Evolutionary conservation across 495 filamentous ascomycete genomes (phyloP).

Genomic region (Penicillium canescens): DNA sequence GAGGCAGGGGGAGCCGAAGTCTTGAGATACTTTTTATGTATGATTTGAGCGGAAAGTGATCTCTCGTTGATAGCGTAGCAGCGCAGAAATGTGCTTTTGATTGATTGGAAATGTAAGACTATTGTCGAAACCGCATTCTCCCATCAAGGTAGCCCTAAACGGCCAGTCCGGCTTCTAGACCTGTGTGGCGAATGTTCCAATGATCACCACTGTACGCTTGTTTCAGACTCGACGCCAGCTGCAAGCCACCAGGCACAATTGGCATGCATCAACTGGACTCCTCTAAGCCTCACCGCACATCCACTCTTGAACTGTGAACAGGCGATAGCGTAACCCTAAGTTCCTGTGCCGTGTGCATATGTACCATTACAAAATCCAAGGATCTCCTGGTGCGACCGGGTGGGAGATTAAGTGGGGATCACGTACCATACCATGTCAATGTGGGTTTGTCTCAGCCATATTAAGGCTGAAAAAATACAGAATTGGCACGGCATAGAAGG

Average conservation of each 20-base stretch:
- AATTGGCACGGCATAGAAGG: not conserved
- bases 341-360: not conserved
- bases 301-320: not conserved
- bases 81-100: too few species aligned
- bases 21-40: too few species aligned
- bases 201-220: conserved; percentile 2
- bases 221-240: conserved; percentile 9
- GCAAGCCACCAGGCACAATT: conserved; percentile 11
- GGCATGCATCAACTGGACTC: not conserved
- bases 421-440: not conserved
- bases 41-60: too few species aligned
- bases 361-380: not conserved
- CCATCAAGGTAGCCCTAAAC: not conserved
- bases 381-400: not conserved
- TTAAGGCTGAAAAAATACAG: not conserved
- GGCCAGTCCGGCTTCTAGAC: not conserved
- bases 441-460: conserved; percentile 11
- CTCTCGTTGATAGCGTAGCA: too few species aligned
- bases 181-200: not conserved
- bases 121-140: not conserved
- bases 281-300: not conserved
- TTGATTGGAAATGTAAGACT: too few species aligned
- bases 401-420: not conserved
- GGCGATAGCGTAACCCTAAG: not conserved
- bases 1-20: too few species aligned